phyloP scores from a whole-genome alignment of 371 early-diverging fungal genomes.

The Apophysomyces variabilis region DNA sequence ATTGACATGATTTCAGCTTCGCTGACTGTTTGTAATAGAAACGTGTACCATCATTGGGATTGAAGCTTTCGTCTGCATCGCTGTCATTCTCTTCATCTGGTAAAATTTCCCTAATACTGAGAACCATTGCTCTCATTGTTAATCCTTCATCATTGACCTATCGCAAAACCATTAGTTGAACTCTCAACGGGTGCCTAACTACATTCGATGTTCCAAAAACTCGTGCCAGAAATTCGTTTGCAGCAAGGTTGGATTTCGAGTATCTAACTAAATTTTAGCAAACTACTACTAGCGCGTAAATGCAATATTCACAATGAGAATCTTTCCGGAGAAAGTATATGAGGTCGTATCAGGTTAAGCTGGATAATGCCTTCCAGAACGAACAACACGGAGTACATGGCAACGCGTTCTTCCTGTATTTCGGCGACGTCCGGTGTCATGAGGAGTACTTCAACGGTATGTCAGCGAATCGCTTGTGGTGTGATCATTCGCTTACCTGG shows the following conservation, averaged over 20 bases:
- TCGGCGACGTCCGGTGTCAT: background rate
- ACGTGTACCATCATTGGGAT: background rate
- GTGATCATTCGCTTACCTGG: background rate
- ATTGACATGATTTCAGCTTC: background rate
- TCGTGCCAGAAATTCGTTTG: background rate
- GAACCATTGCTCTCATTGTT: background rate
- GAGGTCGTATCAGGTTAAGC: background rate
- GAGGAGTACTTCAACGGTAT: background rate
- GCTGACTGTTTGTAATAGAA: background rate
- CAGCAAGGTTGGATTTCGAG: background rate
- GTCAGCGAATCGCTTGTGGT: no score
- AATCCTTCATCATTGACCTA: background rate
- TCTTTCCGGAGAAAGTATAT: slow-evolving; percentile 2
- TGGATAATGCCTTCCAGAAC: slow-evolving; percentile 7
- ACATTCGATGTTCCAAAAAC: background rate
- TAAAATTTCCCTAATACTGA: background rate
- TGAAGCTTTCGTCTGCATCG: background rate
- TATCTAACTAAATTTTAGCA: background rate
- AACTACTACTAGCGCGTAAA: background rate
- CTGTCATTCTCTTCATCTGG: slow-evolving; percentile 1
- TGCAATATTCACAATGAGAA: background rate
- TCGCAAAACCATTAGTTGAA: background rate
- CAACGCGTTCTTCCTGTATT: slow-evolving; percentile 1
- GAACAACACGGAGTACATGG: slow-evolving; percentile 4
- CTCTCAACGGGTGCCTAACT: background rate